Evolutionary conservation across 345 rosid species (phyloP).

Genomic region (Hibiscus trionum): DNA sequence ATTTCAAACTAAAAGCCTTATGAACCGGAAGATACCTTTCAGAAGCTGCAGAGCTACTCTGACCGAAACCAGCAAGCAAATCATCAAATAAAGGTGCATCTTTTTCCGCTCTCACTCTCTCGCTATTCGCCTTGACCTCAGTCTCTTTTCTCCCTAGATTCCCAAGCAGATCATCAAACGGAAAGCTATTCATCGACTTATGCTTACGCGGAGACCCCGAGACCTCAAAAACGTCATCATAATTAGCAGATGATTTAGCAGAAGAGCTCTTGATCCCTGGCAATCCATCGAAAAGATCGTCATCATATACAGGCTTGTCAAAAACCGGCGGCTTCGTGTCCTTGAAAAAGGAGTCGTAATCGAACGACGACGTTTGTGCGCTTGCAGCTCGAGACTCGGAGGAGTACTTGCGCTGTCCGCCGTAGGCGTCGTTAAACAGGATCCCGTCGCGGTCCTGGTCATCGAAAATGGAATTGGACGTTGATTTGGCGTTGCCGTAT

Average conservation of each 20-base stretch:
- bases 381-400: slow-evolving; percentile 21
- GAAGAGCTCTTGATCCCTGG: slow-evolving; percentile 52
- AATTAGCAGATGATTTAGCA: slow-evolving; percentile 27
- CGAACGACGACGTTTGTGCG: slow-evolving; percentile 28
- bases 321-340: slow-evolving; percentile 43
- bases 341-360: slow-evolving; percentile 42
- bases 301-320: slow-evolving; percentile 69
- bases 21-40: slow-evolving; percentile 21
- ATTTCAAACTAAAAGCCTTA: neutral
- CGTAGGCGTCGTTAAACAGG: slow-evolving; percentile 43
- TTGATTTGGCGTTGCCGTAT: slow-evolving; percentile 10
- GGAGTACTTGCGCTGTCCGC: slow-evolving; percentile 46
- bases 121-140: slow-evolving; percentile 18
- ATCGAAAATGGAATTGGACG: slow-evolving; percentile 34
- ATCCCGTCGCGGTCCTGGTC: slow-evolving; percentile 31
- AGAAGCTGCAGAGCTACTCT: slow-evolving; percentile 39
- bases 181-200: slow-evolving; percentile 16
- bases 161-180: slow-evolving; percentile 56
- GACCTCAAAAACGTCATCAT: slow-evolving; percentile 35
- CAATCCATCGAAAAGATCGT: slow-evolving; percentile 55
- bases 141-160: slow-evolving; percentile 33
- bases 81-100: slow-evolving; percentile 50
- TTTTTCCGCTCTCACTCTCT: slow-evolving; percentile 22
- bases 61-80: slow-evolving; percentile 66
- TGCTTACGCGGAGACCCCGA: slow-evolving; percentile 21